These are phyloP conservation scores for Daldinia caldariorum DNA, from an alignment of 495 filamentous ascomycete genomes.

Conservation along the genomic window DNA sequence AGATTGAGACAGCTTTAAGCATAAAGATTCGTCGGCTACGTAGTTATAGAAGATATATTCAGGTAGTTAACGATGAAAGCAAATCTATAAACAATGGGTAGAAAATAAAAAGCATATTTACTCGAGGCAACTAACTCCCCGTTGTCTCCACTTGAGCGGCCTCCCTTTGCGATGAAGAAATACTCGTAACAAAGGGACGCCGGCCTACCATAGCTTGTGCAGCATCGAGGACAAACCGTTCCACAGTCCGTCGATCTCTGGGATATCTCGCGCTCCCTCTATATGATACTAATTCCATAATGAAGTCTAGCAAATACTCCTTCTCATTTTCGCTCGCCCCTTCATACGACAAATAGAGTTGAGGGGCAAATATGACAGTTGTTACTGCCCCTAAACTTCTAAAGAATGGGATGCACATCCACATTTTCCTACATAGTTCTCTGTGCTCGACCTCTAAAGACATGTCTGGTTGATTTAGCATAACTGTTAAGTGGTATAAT, in stretches of 20 bases:
- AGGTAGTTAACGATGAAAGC: no score
- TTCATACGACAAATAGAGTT: conserved; percentile 26
- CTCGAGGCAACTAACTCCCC: no score
- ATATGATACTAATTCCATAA: conserved; percentile 10
- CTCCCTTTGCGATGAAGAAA: neutral
- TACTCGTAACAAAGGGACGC: neutral
- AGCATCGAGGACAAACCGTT: conserved; percentile 10
- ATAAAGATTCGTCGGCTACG: no score
- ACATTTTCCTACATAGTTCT: conserved; percentile 14
- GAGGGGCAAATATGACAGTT: neutral
- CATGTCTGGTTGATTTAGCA: conserved; percentile 13
- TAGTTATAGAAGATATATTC: no score
- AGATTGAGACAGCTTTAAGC: no score
- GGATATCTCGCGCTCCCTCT: conserved; percentile 15
- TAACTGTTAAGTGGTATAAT: neutral
- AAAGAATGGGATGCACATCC: conserved; percentile 35
- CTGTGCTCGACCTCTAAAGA: conserved; percentile 15
- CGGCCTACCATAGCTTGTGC: conserved; percentile 26
- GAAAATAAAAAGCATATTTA: no score
- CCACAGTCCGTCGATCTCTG: conserved; percentile 2
- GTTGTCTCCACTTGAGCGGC: neutral
- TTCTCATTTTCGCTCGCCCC: conserved; percentile 21
- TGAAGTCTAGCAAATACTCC: conserved; percentile 23
- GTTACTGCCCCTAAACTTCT: conserved; percentile 9
- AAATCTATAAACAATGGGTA: no score